Conservation (phyloP, 495 filamentous ascomycete genomes). For the Hypoxylon cercidicola region DNA sequence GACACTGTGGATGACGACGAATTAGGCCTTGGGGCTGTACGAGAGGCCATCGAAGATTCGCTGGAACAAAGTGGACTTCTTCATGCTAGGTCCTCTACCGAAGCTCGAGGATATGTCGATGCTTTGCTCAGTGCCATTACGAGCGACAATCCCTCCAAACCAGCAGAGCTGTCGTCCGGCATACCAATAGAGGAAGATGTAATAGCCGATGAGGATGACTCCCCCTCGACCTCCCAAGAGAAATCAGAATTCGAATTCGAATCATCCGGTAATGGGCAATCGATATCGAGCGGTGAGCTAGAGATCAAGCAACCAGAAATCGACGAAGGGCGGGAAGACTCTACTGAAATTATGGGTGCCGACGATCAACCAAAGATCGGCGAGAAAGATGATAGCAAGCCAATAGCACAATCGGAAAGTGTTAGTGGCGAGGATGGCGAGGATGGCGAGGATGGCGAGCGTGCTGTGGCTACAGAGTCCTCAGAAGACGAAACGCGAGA, state of each 20-base stretch:
- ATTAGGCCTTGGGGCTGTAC: conserved; percentile 52
- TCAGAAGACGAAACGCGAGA: conserved; percentile 13
- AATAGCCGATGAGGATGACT: conserved; percentile 33
- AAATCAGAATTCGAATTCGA: conserved; percentile 7
- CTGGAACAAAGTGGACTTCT: conserved; percentile 56
- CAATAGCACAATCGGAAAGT: conserved; percentile 11
- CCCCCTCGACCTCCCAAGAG: not conserved
- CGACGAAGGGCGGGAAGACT: conserved; percentile 29
- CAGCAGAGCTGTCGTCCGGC: conserved; percentile 25
- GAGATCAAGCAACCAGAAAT: conserved; percentile 27
- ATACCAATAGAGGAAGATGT: conserved; percentile 28
- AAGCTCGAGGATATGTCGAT: conserved; percentile 52
- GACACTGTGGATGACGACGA: conserved; percentile 65
- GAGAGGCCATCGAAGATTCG: conserved; percentile 57
- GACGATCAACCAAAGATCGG: conserved; percentile 1
- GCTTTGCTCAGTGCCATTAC: conserved; percentile 54
- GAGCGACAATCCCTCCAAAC: conserved; percentile 29
- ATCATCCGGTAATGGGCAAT: conserved; percentile 13
- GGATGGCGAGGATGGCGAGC: no score
- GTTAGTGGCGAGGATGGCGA: not conserved
- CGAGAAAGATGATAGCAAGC: conserved; percentile 3
- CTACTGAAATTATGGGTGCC: conserved; percentile 8
- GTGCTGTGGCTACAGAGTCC: not conserved
- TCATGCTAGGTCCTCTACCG: conserved; percentile 45
- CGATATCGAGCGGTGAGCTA: conserved; percentile 14